These are phyloP conservation scores for Psophocarpus tetragonolobus DNA, from an alignment of 306 rosid genomes.

Conservation along the genomic window DNA sequence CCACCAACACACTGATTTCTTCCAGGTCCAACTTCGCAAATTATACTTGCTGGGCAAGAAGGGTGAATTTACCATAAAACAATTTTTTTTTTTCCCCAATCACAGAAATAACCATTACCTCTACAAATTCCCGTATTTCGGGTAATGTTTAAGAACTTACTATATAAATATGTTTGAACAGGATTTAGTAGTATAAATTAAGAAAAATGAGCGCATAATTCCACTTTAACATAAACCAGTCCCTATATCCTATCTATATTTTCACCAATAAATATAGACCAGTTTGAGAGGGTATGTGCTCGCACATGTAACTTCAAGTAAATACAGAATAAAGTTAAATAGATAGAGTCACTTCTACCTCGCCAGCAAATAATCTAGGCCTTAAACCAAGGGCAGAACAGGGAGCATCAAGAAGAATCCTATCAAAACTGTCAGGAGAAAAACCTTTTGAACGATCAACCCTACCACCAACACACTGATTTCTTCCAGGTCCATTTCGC, in stretches of 20 bases:
- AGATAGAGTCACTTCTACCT: slow-evolving; percentile 51
- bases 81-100: not conserved
- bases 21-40: slow-evolving; percentile 63
- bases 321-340: not conserved
- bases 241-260: not conserved
- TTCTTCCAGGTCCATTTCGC: slow-evolving; percentile 89
- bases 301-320: slow-evolving; percentile 1
- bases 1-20: slow-evolving; percentile 78
- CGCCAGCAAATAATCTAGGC: slow-evolving; percentile 87
- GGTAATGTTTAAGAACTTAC: not conserved
- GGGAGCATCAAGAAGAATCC: slow-evolving; percentile 97
- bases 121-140: not conserved
- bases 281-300: not conserved
- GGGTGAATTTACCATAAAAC: slow-evolving; percentile 6
- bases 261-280: not conserved
- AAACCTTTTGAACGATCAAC: slow-evolving; percentile 85
- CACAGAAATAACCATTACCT: slow-evolving; percentile 2
- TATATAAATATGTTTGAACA: not conserved
- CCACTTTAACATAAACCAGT: slow-evolving; percentile 20
- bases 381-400: slow-evolving; percentile 98
- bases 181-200: not conserved
- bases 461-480: slow-evolving; percentile 71
- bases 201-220: slow-evolving; percentile 17
- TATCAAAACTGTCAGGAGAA: slow-evolving; percentile 83
- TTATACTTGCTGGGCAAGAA: not conserved